Base-by-base conservation (phyloP, 371 early-diverging fungal species). In the Rhizomucor miehei region DNA sequence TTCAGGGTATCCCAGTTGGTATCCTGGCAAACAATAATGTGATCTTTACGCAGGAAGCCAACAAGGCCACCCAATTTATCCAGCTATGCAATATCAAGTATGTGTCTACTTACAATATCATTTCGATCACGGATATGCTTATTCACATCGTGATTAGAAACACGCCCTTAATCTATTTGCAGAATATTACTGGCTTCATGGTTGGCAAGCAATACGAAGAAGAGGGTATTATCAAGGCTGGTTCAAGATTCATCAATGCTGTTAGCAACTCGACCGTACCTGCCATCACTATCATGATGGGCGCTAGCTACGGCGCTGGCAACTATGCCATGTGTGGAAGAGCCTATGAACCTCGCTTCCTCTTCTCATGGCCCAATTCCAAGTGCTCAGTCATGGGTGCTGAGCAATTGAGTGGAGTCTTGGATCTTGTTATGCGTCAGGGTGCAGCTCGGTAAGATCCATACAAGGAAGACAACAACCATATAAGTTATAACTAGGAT, bases 251-350 rank as follows among this genome's bases (percentile, higher is more conserved):
- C 54, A 87, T 89, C 69, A 89, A 87, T 62, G 89, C 89, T 17
- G 85, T 89, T 11, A 80, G 85, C 48, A 89, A 89, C 57, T 81
- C 82, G 1, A 63, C 71, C 35, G 89, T 89, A 4, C 89, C 89
- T 14, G 83, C 85, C 29, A 87, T 89, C 44, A 84, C 89, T 6
- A 80, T 89, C 48, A 75, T 88, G 60, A 85, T 89, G 79, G 89
- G 88, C 4, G 88, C 88, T 25, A 81, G 82, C 56, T 89, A 87
- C 48, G 89, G 89, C 48, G 89, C 89, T 3, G 89, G 89, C n/a
- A 89, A 89, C 66, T 89, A 88, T 62, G 89, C 89, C 50, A 88
- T 89, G 89, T 74, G 80, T 47, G 89, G 89, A 23, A 75, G 89
- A 13, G 84, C 88, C 14, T 89, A 88, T 62, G 80, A 85, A 29